Evolutionary conservation across 768 basidiomycete species (phyloP).

Genomic region (Brasilioporus rufonigricans): DNA sequence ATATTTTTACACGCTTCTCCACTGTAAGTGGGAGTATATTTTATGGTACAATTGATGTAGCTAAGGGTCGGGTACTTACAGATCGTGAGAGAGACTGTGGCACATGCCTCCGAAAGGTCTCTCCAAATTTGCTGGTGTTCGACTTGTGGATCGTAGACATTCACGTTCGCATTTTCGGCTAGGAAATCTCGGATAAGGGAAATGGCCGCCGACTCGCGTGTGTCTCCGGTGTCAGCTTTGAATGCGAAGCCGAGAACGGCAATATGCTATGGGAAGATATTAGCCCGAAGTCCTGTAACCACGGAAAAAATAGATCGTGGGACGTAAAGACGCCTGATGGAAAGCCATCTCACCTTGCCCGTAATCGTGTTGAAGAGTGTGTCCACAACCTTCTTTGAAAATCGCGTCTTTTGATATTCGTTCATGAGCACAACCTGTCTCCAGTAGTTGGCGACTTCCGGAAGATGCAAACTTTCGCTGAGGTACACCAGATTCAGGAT

Average conservation of each 20-base stretch:
- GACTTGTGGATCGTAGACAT: conserved; percentile 92
- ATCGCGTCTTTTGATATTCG: conserved; percentile 95
- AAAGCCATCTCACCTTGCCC: conserved; percentile 62
- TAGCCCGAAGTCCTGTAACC: conserved; percentile 3
- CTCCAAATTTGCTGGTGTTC: conserved; percentile 82
- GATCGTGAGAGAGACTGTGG: conserved; percentile 56
- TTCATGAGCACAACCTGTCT: conserved; percentile 96
- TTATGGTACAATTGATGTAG: background rate
- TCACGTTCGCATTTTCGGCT: conserved; percentile 81
- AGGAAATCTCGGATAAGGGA: conserved; percentile 93
- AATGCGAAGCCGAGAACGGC: conserved; percentile 98
- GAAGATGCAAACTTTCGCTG: conserved; percentile 89
- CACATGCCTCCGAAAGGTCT: conserved; percentile 70
- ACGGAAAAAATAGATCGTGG: background rate
- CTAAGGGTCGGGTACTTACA: conserved; percentile 47
- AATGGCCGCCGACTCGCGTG: conserved; percentile 95
- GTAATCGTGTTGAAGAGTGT: conserved; percentile 99
- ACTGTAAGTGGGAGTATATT: conserved; percentile 42
- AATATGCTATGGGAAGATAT: conserved; percentile 57
- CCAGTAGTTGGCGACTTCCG: conserved; percentile 98
- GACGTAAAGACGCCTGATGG: background rate
- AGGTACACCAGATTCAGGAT: conserved; percentile 99
- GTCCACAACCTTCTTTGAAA: conserved; percentile 95
- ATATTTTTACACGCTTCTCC: conserved; percentile 86
- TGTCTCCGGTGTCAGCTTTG: conserved; percentile 99